Base-by-base conservation (phyloP, 2,329 filamentous ascomycete genomes). In the Fusarium nanum region DNA sequence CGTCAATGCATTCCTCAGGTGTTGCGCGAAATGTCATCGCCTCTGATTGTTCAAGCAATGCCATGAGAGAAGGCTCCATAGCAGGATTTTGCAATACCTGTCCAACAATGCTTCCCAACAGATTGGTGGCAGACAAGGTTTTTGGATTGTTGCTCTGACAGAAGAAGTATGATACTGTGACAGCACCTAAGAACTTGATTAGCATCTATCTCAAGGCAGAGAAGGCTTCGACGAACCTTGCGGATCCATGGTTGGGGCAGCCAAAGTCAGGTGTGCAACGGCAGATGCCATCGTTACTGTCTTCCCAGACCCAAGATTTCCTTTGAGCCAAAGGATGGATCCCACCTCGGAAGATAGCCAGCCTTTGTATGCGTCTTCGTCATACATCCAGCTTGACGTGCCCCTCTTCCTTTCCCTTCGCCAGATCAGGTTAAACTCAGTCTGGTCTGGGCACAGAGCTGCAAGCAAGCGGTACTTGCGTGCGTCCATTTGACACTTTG, bases 301-400 rank as follows among this genome's bases (percentile, higher is more conserved):
- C 16, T 37, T 37, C 4, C 32, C 32, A 6, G 32, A 37, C 1
- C 32, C 32, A 18, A 37, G 32, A 3, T 37, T 37, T 1, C 32
- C 32, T 0, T 37, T 18, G 1, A 37, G 32, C 32, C 32, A 37
- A 37, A 37, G 32, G 9, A 37, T 9, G 0, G 5, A 37, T 11
- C 32, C 32, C 2, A 2, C 32, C 5, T 2, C 0, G 9, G 32
- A 37, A 0, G 16, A 37, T 2, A 37, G 5, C 32, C 32, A 37
- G 32, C 0, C 2, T 37, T 11, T 37, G 32, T 37, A 37, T 37
- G 2, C 16, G 0, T 4, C 16, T 11, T 6, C 0, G 0, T 37
- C 32, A 18, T 37, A 18, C 16, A 37, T 37, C 32, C 32, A 37
- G 0, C 9, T 18, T 11, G 32, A 37, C 5, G 32, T 37, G 3